phyloP scores from a whole-genome alignment of 257 asterid species.

The Anisodus acutangulus region DNA sequence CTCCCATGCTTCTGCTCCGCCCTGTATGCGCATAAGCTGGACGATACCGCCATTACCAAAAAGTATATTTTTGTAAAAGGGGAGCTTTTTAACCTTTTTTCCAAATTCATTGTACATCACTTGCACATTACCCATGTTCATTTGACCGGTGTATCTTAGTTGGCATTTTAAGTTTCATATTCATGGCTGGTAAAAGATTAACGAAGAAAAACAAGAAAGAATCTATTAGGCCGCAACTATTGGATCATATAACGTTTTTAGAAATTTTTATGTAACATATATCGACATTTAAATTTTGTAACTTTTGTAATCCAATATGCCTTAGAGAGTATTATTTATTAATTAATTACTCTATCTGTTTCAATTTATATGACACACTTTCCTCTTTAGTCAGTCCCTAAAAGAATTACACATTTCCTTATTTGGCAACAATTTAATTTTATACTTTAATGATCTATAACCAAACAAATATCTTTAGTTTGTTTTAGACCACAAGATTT shows the following conservation, averaged over 20 bases:
- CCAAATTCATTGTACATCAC: not conserved
- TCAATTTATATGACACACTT: too few relatives aligned
- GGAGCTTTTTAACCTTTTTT: not conserved
- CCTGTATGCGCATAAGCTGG: too few relatives aligned
- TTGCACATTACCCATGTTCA: not conserved
- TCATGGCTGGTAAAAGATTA: not conserved
- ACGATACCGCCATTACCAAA: not conserved
- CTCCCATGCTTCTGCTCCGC: too few relatives aligned
- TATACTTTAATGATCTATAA: too few relatives aligned
- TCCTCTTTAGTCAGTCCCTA: too few relatives aligned
- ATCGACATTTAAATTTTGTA: not conserved
- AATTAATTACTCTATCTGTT: too few relatives aligned
- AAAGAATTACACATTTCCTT: too few relatives aligned
- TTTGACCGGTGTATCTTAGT: not conserved
- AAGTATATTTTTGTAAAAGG: too few relatives aligned
- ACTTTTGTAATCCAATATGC: not conserved
- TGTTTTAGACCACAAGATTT: too few relatives aligned
- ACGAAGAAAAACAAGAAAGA: not conserved
- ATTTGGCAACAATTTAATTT: too few relatives aligned
- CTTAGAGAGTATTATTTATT: not conserved
- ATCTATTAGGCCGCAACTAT: not conserved
- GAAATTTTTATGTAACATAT: not conserved
- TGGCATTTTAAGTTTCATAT: not conserved
- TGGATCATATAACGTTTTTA: not conserved
- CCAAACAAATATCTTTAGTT: too few relatives aligned